Conservation (phyloP, 129 eudicot genomes). For the Flaveria bidentis region DNA sequence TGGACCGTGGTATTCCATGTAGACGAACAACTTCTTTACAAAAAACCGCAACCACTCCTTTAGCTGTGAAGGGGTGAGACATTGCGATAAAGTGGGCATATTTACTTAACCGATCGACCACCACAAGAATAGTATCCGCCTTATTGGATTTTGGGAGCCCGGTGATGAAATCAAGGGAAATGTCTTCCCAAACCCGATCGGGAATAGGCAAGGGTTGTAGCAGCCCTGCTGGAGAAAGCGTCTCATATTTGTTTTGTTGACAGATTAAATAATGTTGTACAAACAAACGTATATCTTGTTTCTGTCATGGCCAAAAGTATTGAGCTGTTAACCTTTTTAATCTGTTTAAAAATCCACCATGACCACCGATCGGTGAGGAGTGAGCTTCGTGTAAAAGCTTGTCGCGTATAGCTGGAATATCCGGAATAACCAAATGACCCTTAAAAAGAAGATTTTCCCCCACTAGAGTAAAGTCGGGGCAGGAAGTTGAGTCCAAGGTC, state of each 20-base stretch:
- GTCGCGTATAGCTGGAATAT: not conserved
- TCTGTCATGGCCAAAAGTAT: not conserved
- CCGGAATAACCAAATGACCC: not conserved
- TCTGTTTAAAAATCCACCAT: conserved; percentile 3
- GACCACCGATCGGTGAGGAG: not conserved
- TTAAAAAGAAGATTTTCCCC: not conserved
- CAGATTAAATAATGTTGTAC: not conserved
- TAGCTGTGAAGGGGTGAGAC: conserved; percentile 23
- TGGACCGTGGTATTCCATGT: too few species aligned
- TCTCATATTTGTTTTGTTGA: not conserved
- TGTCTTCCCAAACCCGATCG: not conserved
- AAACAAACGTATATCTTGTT: not conserved
- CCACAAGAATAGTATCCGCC: conserved; percentile 3
- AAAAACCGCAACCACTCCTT: conserved; percentile 1
- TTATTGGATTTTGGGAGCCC: not conserved
- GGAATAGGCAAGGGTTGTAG: not conserved
- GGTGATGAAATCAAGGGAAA: not conserved
- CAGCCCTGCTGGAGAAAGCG: not conserved
- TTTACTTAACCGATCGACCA: conserved; percentile 15
- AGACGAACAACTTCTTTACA: conserved; percentile 10
- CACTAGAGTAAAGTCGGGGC: not conserved
- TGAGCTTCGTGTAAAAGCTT: not conserved
- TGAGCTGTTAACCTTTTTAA: not conserved
- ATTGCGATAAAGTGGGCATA: conserved; percentile 22
- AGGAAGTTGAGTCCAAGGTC: not conserved